Evolutionary conservation across 2,329 filamentous ascomycete species (phyloP).

Genomic region (Fusarium pseudograminearum): DNA sequence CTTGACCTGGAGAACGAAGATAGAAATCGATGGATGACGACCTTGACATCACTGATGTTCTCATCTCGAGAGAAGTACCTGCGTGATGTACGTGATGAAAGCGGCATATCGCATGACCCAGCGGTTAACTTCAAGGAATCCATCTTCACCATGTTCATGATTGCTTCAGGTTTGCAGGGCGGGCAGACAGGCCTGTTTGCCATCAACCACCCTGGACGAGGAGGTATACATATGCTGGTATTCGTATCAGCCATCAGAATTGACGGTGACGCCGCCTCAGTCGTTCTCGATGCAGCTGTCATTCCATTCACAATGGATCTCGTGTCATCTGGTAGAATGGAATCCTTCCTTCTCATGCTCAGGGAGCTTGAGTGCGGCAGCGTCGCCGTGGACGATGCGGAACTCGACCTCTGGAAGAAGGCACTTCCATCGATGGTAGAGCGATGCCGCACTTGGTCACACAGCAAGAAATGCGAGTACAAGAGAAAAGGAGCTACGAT

Average conservation of each 20-base stretch:
- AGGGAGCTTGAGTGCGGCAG: conserved; percentile 53
- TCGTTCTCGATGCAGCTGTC: conserved; percentile 62
- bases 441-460: conserved; percentile 62
- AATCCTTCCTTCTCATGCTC: conserved; percentile 55
- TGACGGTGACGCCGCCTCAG: conserved; percentile 56
- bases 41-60: conserved; percentile 56
- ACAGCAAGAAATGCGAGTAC: conserved; percentile 59
- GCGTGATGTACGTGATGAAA: conserved; percentile 47
- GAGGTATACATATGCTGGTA: conserved; percentile 56
- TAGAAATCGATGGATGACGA: conserved; percentile 55
- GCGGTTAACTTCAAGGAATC: conserved; percentile 63
- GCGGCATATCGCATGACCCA: conserved; percentile 47
- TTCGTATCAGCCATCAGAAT: conserved; percentile 60
- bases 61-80: conserved; percentile 56
- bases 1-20: conserved; percentile 54
- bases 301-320: conserved; percentile 57
- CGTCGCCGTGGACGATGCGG: conserved; percentile 64
- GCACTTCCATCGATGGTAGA: conserved; percentile 59
- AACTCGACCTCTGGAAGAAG: conserved; percentile 66
- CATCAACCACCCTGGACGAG: conserved; percentile 52
- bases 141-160: conserved; percentile 61
- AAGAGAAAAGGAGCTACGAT: conserved; percentile 49
- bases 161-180: conserved; percentile 59
- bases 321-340: conserved; percentile 50
- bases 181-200: conserved; percentile 59